Base-by-base conservation (phyloP, 495 filamentous ascomycete genomes). In the Letharia lupina region DNA sequence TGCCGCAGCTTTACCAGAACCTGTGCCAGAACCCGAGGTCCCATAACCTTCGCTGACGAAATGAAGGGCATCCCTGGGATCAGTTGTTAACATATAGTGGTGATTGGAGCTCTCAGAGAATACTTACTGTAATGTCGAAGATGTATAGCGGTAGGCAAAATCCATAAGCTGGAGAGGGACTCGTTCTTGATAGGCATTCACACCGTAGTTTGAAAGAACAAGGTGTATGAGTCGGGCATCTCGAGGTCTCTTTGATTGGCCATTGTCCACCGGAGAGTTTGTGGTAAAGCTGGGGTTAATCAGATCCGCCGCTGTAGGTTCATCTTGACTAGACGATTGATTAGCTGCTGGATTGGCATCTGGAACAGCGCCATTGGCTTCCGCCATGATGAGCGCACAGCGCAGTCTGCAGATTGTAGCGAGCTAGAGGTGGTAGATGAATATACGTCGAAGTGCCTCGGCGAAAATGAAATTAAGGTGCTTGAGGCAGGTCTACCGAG, bases 161-260 rank as follows among this genome's bases (percentile, higher is more conserved):
- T 98, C 94, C 73, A 98, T 86, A 50, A 98, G 88, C 69, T 96
- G 90, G 4, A 97, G 84, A 0, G 94, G 93, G 2, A 98, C 92
- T 66, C 94, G 91, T 72, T 91, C 90, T 78, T 96, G 91, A 82
- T 95, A 98, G 39, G 89, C 82, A 16, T 87, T 89, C 5, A 97
- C 91, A 70, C 93, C 93, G 60, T 94, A 87, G 2, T 86, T 87
- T 61, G 90, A 86, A 47, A 98, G 89, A 57, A 98, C 84, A 66
- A 97, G 87, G 75, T 98, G 93, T 70, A 98, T 84, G 41, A 94
- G 85, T 60, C 93, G 88, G 20, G 93, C 89, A 75, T 98, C 93
- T 71, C 93, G 90, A 11, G 94, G 94, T 3, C 91, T 90, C 48
- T 88, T 87, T 39, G 84, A 80, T 50, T 83, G 77, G 28, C 87